Evolutionary conservation across 2,329 filamentous ascomycete species (phyloP), one percentile per base, ranked within the genome.

Genomic region (Beauveria medogensis): DNA sequence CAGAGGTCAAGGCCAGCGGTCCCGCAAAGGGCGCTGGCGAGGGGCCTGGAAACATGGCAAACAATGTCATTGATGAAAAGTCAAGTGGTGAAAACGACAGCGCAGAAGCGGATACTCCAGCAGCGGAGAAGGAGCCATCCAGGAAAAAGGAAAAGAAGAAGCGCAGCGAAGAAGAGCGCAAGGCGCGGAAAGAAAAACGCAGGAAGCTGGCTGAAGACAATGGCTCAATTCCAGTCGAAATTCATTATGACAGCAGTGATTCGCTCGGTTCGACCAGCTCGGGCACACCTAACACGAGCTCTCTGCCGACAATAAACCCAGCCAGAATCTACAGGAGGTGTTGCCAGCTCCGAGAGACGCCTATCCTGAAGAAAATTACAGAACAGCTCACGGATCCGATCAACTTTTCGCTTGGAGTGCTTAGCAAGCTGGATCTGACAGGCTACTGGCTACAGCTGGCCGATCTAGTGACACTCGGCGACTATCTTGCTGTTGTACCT

Each of bases 121-220:
- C 48, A 18, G 63, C 64, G n/a, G n/a, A 55, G 10, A 69, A 69
- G 59, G 67, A 68, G 54, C 78, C 75, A 1, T 85, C 79, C 8
- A 87, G 87, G 67, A 97, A 95, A 75, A 94, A 91, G 73, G 92
- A 97, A 70, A 97, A 96, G 80, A 97, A 97, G 76, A 96, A 96
- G 77, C 87, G 89, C 65, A 96, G 90, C 46, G 93, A 97, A 71
- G 92, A 93, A 63, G 93, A 97, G 73, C 82, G 92, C 47, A 96
- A 95, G 71, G 91, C 94, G 63, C 85, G 92, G 59, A 96, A 95
- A 72, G 92, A 97, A 74, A 91, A 91, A 74, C 93, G 91, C 71
- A 82, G 91, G 64, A 86, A 85, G 70, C 85, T 91, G 67, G 93
- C 92, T 26, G 90, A 96, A 70, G 91, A 91, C 62, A 96, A 94